Conservation (phyloP, 2,329 filamentous ascomycete species). For the Trichoderma koningiopsis region DNA sequence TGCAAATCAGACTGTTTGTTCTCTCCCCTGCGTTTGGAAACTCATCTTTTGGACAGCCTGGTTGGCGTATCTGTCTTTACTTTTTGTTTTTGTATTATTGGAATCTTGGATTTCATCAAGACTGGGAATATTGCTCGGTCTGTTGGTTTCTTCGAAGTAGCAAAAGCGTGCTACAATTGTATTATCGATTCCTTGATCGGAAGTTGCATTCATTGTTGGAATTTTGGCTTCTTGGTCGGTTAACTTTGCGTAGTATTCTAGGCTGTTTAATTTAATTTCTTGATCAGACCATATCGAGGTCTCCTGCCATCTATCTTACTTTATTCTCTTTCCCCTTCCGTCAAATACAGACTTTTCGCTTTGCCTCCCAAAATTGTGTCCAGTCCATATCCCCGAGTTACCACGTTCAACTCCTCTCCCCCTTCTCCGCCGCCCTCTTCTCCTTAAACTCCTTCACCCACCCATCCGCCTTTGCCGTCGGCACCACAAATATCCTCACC, state of each 20-base stretch:
- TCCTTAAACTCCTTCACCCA: constrained; percentile 87
- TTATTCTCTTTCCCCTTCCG: background rate
- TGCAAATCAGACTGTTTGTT: constrained; percentile 7
- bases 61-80: background rate
- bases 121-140: background rate
- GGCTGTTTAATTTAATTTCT: background rate
- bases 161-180: background rate
- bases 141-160: background rate
- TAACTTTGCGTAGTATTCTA: background rate
- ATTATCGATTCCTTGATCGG: background rate
- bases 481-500: constrained; percentile 80
- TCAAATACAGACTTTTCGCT: background rate
- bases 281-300: background rate
- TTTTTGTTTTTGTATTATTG: background rate
- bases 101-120: background rate
- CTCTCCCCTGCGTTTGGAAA: background rate
- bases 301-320: background rate
- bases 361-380: background rate
- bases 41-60: too few species aligned
- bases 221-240: background rate
- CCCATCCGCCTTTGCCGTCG: constrained; percentile 64
- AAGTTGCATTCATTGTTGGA: background rate
- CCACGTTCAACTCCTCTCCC: constrained; percentile 26
- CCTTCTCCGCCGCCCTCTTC: constrained; percentile 60
- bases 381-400: background rate